Evolutionary conservation across 495 filamentous ascomycete genomes (phyloP).

Genomic region (Xylaria telfairii): DNA sequence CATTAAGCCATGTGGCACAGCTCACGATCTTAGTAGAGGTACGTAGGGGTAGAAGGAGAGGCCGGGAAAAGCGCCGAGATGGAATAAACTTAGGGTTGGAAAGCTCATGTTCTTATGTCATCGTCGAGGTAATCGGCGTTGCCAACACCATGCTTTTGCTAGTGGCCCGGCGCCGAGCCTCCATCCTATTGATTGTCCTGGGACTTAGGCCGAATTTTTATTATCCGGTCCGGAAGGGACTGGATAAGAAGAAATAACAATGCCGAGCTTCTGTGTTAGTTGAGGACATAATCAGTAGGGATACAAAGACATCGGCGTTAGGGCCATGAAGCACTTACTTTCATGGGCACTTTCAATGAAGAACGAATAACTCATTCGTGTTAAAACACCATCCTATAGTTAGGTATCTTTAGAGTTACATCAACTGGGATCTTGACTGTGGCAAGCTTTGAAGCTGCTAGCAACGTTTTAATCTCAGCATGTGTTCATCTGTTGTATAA

Average conservation of each 20-base stretch:
- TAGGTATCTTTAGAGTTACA: neutral
- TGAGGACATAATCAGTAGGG: neutral
- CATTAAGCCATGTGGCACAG: neutral
- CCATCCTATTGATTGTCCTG: neutral
- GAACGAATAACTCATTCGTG: neutral
- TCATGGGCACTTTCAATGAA: neutral
- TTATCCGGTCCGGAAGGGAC: neutral
- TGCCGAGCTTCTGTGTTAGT: neutral
- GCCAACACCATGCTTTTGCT: neutral
- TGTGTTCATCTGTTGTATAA: constrained; percentile 14
- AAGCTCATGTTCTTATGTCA: neutral
- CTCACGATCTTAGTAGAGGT: neutral
- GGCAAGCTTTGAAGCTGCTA: neutral
- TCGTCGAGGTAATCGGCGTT: neutral
- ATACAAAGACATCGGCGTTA: constrained; percentile 7
- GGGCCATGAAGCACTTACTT: neutral
- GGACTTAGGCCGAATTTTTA: neutral
- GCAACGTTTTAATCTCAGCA: constrained; percentile 11
- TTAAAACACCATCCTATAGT: neutral
- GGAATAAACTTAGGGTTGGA: neutral
- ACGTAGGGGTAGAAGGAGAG: neutral
- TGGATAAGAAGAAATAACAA: neutral
- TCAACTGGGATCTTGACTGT: neutral
- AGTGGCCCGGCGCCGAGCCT: neutral
- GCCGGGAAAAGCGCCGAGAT: neutral